Percentiles rank a stretch among this genome's conserved stretches.
These are phyloP conservation scores for Termitomyces sp. DNA, from an alignment of 768 basidiomycete species.

Conservation along the genomic window DNA sequence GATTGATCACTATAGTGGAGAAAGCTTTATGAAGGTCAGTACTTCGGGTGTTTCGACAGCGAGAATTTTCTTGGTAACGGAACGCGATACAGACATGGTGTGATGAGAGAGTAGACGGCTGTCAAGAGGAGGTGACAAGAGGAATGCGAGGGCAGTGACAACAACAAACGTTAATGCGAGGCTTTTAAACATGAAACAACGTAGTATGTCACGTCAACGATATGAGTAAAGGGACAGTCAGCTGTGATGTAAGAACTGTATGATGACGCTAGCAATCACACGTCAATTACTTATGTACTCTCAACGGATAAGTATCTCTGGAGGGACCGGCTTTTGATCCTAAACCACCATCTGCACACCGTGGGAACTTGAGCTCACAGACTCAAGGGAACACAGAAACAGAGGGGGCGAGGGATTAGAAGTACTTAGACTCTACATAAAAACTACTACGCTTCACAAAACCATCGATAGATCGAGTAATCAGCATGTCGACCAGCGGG, in stretches of 20 bases:
- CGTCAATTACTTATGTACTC: no score
- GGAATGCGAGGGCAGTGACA: constrained; percentile 13
- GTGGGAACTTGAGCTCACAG: no score
- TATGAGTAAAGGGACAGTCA: constrained; percentile 7
- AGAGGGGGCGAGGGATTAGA: no score
- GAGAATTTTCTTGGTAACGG: constrained; percentile 72
- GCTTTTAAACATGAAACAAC: constrained; percentile 14
- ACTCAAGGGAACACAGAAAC: no score
- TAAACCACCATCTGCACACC: no score
- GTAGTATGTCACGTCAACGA: background rate
- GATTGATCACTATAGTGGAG: background rate
- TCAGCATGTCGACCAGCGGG: no score
- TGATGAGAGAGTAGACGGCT: constrained; percentile 14
- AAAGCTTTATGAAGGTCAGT: background rate
- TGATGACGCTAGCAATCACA: no score
- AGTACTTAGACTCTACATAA: no score
- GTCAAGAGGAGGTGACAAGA: constrained; percentile 9
- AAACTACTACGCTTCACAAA: no score
- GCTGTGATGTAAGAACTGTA: background rate
- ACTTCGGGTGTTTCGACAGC: constrained; percentile 76
- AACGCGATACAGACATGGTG: constrained; percentile 48
- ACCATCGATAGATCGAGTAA: no score
- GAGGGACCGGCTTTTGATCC: no score
- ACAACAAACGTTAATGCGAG: constrained; percentile 13
- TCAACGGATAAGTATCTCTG: no score